Base-by-base conservation (phyloP, 2,329 filamentous ascomycete genomes). In the Pseudocercospora ulei region DNA sequence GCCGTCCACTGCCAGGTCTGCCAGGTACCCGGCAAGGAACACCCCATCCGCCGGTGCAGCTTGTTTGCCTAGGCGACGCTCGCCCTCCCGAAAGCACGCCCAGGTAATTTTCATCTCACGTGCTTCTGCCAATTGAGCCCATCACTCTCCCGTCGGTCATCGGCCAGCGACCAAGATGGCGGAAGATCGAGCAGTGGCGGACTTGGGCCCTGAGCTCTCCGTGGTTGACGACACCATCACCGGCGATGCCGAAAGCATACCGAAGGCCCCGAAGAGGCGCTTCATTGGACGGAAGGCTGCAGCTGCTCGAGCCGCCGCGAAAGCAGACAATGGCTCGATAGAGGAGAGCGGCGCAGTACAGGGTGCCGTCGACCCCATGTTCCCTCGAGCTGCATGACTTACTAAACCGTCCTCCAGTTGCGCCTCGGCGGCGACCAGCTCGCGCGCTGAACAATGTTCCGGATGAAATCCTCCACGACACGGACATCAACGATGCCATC, bases 401-500 rank as follows among this genome's bases (percentile, higher is more conserved):
- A 27, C 36, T 42, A 41, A 14, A 40, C 30, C 27, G 18, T 14
- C 18, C 28, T 28, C 35, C 48, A 90, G 83, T 80, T 41, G 72
- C 81, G 12, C 76, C 78, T 50, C 73, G 83, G 24, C 73, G 82
- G 50, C 73, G 83, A 54, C 71, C 78, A 9, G 79, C 83, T 1
- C 74, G 90, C 48, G 75, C 86, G n/a, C 64, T 96, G 44, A 96
- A 95, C 59, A 83, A 90, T 57, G 82, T 98, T 1, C 88, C 90
- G 2, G 71, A 78, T 9, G 81, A 88, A 48, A 94, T 98, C 47
- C 70, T 90, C 12, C 73, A 93, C 48, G 81, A 98, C 56, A 69
- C 78, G 31, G 82, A 81, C 31, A 82, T 98, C 56, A 88, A 88
- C 61, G 80, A 78, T 28, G 90, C 90, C 3, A 86, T 96, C 42